Conservation (phyloP, 2,329 filamentous ascomycete genomes). For the Apiospora aurea region DNA sequence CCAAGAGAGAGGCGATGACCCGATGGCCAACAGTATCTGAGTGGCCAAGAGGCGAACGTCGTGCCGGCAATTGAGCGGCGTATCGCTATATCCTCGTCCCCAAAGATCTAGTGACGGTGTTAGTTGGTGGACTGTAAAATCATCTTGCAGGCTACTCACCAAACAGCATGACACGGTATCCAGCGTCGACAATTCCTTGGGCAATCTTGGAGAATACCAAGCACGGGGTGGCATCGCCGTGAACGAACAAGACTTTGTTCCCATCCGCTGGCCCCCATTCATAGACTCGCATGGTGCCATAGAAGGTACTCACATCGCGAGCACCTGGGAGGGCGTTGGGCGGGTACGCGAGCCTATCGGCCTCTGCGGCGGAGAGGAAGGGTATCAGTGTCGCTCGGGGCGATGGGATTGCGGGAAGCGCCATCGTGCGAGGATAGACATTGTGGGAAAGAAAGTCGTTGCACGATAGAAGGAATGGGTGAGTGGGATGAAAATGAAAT, state of each 20-base stretch:
- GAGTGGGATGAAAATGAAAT: not conserved
- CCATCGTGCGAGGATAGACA: constrained; percentile 30
- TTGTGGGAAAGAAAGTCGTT: constrained; percentile 15
- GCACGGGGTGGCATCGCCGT: constrained; percentile 83
- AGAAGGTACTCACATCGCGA: constrained; percentile 72
- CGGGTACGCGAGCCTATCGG: constrained; percentile 63
- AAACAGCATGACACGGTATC: constrained; percentile 82
- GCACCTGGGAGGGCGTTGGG: constrained; percentile 73
- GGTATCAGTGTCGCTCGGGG: constrained; percentile 40
- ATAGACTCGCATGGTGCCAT: constrained; percentile 76
- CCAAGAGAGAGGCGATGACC: constrained; percentile 66
- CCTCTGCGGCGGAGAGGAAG: constrained; percentile 36
- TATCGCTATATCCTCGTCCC: constrained; percentile 80
- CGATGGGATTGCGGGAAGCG: constrained; percentile 33
- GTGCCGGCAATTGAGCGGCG: constrained; percentile 64
- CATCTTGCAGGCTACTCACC: constrained; percentile 42
- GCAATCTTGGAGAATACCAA: constrained; percentile 73
- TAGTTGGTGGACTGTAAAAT: constrained; percentile 30
- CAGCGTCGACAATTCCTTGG: constrained; percentile 66
- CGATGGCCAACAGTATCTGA: constrained; percentile 69
- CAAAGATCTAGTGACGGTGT: constrained; percentile 59
- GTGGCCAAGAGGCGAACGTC: constrained; percentile 70
- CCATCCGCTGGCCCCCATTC: constrained; percentile 81
- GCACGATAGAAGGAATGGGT: not conserved
- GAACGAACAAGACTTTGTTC: constrained; percentile 77